Evolutionary conservation across 2,329 filamentous ascomycete genomes (phyloP), one percentile per base, ranked within the genome.

Genomic region (Fusarium fujikuroi): DNA sequence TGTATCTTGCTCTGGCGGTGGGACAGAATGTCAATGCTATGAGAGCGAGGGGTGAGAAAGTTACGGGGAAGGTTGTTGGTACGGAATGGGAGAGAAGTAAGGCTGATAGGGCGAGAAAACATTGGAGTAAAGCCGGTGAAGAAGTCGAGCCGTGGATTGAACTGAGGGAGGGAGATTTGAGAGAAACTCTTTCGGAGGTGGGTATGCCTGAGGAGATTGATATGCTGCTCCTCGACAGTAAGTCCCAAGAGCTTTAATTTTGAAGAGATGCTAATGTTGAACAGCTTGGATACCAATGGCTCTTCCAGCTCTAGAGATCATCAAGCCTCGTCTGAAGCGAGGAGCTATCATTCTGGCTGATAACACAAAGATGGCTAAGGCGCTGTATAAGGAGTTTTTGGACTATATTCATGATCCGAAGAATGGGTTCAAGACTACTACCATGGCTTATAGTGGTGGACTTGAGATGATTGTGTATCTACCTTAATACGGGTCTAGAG

Each of bases 171-270:
- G 90, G 90, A 0, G 88, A 91, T 76, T 73, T 92, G 64, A 81
- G 83, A 0, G 85, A 91, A 79, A 91, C 89, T 0, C 79, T 81
- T 7, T 85, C 85, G 2, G 81, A 79, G 28, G 74, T 76, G 46
- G 74, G 70, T 2, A 70, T 91, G 63, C 83, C 84, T 0, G 79
- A 82, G 2, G 75, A 84, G 36, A 81, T 92, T 42, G 88, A 91
- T 66, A 81, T 91, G 44, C 70, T 92, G 40, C 80, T 91, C n/a
- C 81, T 92, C 15, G 90, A 92, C 72, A 91, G 89, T 91, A 80
- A 81, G 89, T 84, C 2, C 5, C 7, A 1, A 37, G 34, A 28
- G 7, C 6, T 1, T 10, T 4, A 1, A 4, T 3, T 32, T 47
- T n/a, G 12, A 15, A 4, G 1, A 3, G 2, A 21, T 58, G 10